A percentile compares a stretch with the other conserved stretches of the same genome.
These are phyloP conservation scores for Apiospora aurea DNA, from an alignment of 2,329 filamentous ascomycete genomes.

Conservation along the genomic window DNA sequence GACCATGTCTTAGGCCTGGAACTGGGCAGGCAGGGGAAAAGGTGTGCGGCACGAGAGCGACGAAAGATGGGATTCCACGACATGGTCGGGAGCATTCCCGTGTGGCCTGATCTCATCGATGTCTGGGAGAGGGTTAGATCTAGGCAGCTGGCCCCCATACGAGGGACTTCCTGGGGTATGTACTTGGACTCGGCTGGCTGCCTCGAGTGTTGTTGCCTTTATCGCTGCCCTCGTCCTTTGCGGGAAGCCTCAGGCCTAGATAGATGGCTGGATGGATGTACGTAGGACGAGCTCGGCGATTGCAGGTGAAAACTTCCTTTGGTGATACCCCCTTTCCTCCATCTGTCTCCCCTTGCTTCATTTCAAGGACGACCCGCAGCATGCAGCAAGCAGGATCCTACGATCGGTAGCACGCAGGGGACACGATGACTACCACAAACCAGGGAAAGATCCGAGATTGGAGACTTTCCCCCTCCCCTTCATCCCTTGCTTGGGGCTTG, in stretches of 20 bases:
- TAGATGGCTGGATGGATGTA: not conserved
- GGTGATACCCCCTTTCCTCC: conserved; percentile 18
- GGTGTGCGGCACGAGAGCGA: not conserved
- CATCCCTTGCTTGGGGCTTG: conserved; percentile 4
- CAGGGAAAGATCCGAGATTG: conserved; percentile 14
- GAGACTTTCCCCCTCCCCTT: not conserved
- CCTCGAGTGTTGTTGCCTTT: not conserved
- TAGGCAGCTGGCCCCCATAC: not conserved
- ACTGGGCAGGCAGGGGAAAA: not conserved
- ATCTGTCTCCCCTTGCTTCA: not conserved
- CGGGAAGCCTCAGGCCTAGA: not conserved
- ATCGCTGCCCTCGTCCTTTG: not conserved
- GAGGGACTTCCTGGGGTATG: conserved; percentile 5
- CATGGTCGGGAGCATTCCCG: not conserved
- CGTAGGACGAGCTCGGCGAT: conserved; percentile 12
- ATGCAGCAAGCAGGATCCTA: conserved; percentile 15
- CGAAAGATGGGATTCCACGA: not conserved
- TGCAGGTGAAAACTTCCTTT: conserved; percentile 24
- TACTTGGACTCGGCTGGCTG: not conserved
- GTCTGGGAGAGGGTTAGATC: not conserved
- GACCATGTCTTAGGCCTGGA: conserved; percentile 2
- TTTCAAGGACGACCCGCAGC: not conserved
- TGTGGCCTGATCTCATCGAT: conserved; percentile 6
- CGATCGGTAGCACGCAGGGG: not conserved
- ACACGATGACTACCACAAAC: not conserved